Evolutionary conservation across 192 early-diverging fungal genomes (phyloP), one percentile per base, ranked within the genome.

Genomic region (Backusella tuberculispora): DNA sequence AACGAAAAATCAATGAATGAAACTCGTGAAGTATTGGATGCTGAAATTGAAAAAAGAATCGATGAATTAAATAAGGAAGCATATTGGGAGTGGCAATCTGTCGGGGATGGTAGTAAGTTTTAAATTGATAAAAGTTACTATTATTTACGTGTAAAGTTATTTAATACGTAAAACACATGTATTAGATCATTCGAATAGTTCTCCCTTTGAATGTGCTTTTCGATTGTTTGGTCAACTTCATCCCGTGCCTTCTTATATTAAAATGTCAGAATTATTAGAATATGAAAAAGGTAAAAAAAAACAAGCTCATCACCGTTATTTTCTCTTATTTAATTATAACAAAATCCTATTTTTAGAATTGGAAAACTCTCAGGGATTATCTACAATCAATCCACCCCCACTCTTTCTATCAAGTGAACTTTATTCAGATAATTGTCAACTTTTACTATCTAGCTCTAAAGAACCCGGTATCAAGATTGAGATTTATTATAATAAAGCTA

Each of bases 401-500:
- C 60, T 88, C 4, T 45, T 80, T 14, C 53, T 82, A 15, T 78
- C 83, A 0, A 64, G 81, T n/a, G 73, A 86, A 13, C 64, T 86
- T 21, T 88, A 85, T 44, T 86, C 87, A 10, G 76, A 81, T 7
- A 82, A 88, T 40, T 88, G 87, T 47, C 75, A 80, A 3, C 24
- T 88, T 15, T 41, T 68, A 3, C 47, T 85, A 13, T 50, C 76
- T 0, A 77, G 77, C 42, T 65, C 73, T 15, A 76, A 85, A 13
- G 69, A 76, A 2, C 74, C 74, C 1, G 87, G 87, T 24, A 83
- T 85, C 74, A 84, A 86, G 69, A 81, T 84, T 34, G 85, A 86
- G 73, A 85, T 80, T 24, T 88, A 86, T 45, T 88, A 81, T 40
- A 66, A 72, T 45, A 88, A 88, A 63, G 85, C 87, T 15, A 75